Evolutionary conservation across 306 rosid genomes (phyloP).

Genomic region (Dalbergia cultrata): DNA sequence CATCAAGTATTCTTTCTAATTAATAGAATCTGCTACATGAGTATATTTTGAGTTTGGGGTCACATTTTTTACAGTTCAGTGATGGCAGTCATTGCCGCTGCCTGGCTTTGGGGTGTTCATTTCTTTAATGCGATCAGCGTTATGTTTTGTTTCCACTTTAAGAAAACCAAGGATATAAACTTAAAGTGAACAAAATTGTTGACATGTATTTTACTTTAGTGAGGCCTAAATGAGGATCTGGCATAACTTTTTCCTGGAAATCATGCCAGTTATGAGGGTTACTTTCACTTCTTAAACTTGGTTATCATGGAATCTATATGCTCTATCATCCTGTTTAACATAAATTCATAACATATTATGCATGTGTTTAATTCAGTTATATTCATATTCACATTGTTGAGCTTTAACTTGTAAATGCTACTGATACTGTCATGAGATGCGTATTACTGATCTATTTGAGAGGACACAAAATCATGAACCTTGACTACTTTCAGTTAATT

Average conservation of each 20-base stretch:
- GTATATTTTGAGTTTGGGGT: too few relatives aligned
- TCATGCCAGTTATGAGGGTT: not conserved
- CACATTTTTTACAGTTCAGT: not conserved
- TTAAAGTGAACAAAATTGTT: not conserved
- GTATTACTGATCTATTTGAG: not conserved
- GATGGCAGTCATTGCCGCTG: not conserved
- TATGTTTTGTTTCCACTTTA: not conserved
- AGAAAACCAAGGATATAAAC: constrained; percentile 18
- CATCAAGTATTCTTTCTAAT: not conserved
- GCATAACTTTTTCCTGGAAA: not conserved
- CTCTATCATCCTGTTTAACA: not conserved
- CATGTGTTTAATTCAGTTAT: not conserved
- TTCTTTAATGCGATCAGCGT: constrained; percentile 12
- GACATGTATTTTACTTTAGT: not conserved
- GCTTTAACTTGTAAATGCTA: not conserved
- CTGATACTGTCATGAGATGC: not conserved
- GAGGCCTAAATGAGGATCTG: not conserved
- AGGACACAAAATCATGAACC: constrained; percentile 40
- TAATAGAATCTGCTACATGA: not conserved
- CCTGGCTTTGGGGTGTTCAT: not conserved
- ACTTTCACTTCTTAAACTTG: not conserved
- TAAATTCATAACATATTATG: constrained; percentile 2
- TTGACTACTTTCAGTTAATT: not conserved
- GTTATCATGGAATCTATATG: not conserved
- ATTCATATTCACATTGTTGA: too few relatives aligned